phyloP scores from a whole-genome alignment of 1,139 yeast species.

The Lipomyces yarrowii region DNA sequence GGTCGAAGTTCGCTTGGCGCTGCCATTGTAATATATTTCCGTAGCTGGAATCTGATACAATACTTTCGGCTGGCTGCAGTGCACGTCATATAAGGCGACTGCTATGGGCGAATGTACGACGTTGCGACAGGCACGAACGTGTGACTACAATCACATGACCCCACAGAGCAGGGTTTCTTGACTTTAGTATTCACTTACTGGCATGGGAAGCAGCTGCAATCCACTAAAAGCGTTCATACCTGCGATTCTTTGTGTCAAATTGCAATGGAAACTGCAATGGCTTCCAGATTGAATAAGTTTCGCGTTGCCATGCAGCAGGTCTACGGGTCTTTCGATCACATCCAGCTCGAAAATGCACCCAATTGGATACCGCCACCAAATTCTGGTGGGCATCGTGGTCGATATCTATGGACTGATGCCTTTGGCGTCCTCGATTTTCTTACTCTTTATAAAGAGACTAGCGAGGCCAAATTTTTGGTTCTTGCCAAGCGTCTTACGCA shows the following conservation, averaged over 20 bases:
- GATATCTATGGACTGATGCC: conserved; percentile 10
- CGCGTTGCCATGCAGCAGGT: conserved; percentile 6
- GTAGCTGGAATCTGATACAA: not conserved
- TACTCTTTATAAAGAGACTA: conserved; percentile 9
- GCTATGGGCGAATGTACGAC: too few species aligned
- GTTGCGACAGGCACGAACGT: too few species aligned
- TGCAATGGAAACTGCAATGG: conserved; percentile 2
- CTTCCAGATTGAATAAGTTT: conserved; percentile 6
- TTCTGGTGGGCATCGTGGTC: conserved; percentile 12
- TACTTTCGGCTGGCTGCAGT: not conserved
- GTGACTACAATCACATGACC: too few species aligned
- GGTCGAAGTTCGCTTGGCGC: not conserved
- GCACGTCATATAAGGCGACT: not conserved
- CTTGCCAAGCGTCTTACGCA: conserved; percentile 10
- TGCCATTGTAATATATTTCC: not conserved
- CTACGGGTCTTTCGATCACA: conserved; percentile 6
- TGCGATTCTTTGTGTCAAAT: not conserved
- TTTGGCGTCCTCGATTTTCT: conserved; percentile 10
- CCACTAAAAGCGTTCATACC: not conserved
- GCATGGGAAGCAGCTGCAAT: not conserved
- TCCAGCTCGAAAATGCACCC: conserved; percentile 3
- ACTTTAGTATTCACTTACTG: too few species aligned
- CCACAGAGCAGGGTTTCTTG: too few species aligned
- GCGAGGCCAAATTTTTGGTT: conserved; percentile 3
- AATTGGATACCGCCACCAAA: conserved; percentile 11